Evolutionary conservation across 202 grass and related monocot genomes (phyloP).

Genomic region (Musa balbisiana): DNA sequence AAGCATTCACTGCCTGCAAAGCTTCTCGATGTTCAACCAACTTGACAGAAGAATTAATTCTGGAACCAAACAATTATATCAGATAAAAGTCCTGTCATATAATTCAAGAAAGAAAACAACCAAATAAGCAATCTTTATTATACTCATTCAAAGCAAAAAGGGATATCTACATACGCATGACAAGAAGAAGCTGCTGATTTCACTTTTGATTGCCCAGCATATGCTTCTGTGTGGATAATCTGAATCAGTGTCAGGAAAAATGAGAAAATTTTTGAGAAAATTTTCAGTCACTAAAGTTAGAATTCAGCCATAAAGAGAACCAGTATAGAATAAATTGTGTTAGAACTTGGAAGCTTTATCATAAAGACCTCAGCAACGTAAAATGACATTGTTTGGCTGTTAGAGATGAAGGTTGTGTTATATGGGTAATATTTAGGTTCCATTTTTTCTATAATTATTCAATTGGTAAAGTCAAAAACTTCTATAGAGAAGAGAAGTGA

Average conservation of each 20-base stretch:
- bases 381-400: no score
- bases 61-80: slow-evolving; percentile 32
- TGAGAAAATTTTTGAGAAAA: background rate
- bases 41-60: slow-evolving; percentile 87
- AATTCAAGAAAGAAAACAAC: background rate
- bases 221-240: slow-evolving; percentile 89
- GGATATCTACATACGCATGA: slow-evolving; percentile 53
- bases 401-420: no score
- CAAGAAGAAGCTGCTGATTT: slow-evolving; percentile 86
- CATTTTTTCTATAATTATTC: no score
- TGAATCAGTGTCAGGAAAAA: slow-evolving; percentile 31
- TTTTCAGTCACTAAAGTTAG: background rate
- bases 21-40: slow-evolving; percentile 63
- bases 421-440: no score
- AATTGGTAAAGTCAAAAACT: no score
- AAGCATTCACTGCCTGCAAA: slow-evolving; percentile 67
- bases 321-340: background rate
- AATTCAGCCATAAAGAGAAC: background rate
- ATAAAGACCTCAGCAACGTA: no score
- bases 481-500: no score
- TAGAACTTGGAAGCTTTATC: no score
- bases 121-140: no score
- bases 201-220: slow-evolving; percentile 69
- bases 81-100: slow-evolving; percentile 19
- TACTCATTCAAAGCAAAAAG: background rate